These are phyloP conservation scores for Pisolithus marmoratus DNA, from an alignment of 768 basidiomycete species.

Conservation along the genomic window DNA sequence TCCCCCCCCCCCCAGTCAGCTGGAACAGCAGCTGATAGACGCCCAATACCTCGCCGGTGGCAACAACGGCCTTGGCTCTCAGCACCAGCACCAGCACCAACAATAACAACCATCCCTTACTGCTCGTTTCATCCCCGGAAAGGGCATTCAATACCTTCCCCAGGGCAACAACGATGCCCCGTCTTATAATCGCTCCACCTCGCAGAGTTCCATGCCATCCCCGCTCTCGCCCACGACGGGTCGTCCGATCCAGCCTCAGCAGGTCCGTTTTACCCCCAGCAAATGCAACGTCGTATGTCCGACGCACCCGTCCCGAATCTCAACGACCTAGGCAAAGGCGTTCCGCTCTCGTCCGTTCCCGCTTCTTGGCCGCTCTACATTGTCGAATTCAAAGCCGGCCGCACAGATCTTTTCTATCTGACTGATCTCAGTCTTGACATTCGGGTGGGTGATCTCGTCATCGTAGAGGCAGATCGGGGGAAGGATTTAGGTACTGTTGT, in stretches of 20 bases:
- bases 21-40: constrained; percentile 43
- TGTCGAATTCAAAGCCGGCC: constrained; percentile 95
- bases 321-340: constrained; percentile 76
- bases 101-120: constrained; percentile 36
- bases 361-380: constrained; percentile 88
- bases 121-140: constrained; percentile 59
- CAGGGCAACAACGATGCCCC: constrained; percentile 32
- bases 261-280: constrained; percentile 26
- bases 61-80: constrained; percentile 9
- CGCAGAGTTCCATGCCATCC: constrained; percentile 37
- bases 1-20: constrained; percentile 38
- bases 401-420: constrained; percentile 91
- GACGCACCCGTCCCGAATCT: constrained; percentile 32
- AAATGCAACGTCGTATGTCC: constrained; percentile 35
- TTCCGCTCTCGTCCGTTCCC: constrained; percentile 80
- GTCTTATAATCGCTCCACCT: constrained; percentile 38
- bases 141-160: constrained; percentile 56
- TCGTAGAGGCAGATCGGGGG: constrained; percentile 95
- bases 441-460: constrained; percentile 84
- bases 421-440: constrained; percentile 63
- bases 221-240: constrained; percentile 51
- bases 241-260: constrained; percentile 25
- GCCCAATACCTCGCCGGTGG: constrained; percentile 27
- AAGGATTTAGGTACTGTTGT: constrained; percentile 89
- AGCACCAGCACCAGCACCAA: constrained; percentile 14